phyloP scores from a whole-genome alignment of 148 eudicot species.

The Vaccinium darrowii region DNA sequence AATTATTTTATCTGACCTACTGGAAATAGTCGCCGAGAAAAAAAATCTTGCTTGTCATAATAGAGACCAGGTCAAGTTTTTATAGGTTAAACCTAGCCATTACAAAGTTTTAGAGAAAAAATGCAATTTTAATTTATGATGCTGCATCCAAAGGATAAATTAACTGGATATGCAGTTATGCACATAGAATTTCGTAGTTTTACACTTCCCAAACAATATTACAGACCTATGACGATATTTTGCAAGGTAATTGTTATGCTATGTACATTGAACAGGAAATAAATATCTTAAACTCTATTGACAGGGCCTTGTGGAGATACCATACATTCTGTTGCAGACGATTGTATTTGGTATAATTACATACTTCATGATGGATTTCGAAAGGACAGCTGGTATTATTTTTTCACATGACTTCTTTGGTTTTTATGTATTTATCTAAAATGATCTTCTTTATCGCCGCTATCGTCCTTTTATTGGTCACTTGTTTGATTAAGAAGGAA shows the following conservation, averaged over 20 bases:
- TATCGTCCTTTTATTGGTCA: neutral
- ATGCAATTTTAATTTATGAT: neutral
- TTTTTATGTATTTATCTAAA: neutral
- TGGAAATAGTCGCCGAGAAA: neutral
- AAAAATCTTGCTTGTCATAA: conserved; percentile 4
- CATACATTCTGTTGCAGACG: conserved; percentile 66
- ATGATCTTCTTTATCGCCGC: neutral
- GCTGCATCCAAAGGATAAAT: neutral
- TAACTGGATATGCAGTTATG: neutral
- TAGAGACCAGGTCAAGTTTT: neutral
- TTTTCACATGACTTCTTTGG: neutral
- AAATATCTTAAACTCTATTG: neutral
- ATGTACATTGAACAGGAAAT: neutral
- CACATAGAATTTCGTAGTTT: neutral
- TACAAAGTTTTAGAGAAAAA: neutral
- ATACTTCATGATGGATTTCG: conserved; percentile 82
- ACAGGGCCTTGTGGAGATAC: conserved; percentile 85
- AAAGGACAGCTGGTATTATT: conserved; percentile 55
- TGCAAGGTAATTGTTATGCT: too few relatives aligned
- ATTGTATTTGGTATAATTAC: conserved; percentile 65
- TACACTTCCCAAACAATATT: neutral
- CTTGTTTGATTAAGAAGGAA: conserved; percentile 8
- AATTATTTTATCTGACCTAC: conserved; percentile 1
- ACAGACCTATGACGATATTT: neutral
- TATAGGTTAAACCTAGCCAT: neutral